Conservation (phyloP, 2,329 filamentous ascomycete species). For the Fusarium nelsonii region DNA sequence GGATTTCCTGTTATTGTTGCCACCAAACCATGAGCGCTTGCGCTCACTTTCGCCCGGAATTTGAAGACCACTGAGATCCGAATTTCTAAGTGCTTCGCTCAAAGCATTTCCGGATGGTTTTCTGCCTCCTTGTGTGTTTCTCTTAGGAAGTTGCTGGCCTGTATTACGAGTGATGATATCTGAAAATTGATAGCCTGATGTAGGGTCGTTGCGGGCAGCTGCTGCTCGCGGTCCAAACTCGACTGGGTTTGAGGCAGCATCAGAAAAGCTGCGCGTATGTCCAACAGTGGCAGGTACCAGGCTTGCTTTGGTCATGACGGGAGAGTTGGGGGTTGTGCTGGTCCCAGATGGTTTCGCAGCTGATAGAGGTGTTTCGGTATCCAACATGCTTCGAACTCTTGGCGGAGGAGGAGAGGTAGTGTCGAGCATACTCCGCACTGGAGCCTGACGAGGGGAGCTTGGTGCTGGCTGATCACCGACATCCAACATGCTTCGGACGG, state of each 20-base stretch:
- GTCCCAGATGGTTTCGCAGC: conserved; percentile 46
- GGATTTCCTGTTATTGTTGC: conserved; percentile 58
- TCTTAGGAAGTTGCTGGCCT: conserved; percentile 64
- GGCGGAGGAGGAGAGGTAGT: conserved; percentile 56
- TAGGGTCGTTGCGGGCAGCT: conserved; percentile 56
- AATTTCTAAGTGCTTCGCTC: conserved; percentile 66
- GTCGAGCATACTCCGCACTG: conserved; percentile 67
- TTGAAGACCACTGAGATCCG: conserved; percentile 63
- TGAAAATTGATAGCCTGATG: conserved; percentile 71
- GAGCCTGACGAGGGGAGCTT: conserved; percentile 62
- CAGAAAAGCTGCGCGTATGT: conserved; percentile 66
- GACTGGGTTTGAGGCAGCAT: conserved; percentile 61
- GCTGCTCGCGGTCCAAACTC: conserved; percentile 58
- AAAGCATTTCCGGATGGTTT: conserved; percentile 56
- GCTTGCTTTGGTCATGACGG: conserved; percentile 40
- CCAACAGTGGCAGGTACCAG: conserved; percentile 41
- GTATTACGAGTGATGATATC: conserved; percentile 67
- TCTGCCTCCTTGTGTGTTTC: conserved; percentile 61
- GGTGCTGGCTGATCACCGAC: conserved; percentile 38
- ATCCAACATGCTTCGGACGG: conserved; percentile 67
- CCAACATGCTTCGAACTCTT: conserved; percentile 66
- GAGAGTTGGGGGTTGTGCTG: conserved; percentile 53
- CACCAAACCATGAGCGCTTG: conserved; percentile 55
- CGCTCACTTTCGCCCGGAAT: conserved; percentile 62
- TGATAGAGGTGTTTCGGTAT: conserved; percentile 56